Conservation (phyloP, 176 grass and related monocot genomes). For the Pharus latifolius region DNA sequence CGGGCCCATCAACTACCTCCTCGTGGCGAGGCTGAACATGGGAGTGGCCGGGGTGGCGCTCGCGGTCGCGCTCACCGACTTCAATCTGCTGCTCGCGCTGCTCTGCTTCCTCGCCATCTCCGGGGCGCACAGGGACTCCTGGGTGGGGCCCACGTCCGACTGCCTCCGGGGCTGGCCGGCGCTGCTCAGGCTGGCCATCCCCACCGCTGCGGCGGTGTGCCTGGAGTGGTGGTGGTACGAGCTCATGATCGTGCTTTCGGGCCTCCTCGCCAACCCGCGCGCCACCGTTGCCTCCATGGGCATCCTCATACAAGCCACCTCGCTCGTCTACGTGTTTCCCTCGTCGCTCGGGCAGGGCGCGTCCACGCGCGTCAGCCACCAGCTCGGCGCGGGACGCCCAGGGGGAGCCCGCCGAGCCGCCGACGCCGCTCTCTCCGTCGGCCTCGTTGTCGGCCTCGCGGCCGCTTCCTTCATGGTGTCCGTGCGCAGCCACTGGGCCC, state of each 20-base stretch:
- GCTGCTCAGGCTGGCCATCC: slow-evolving; percentile 63
- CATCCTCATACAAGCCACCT: slow-evolving; percentile 92
- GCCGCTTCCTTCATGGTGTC: slow-evolving; percentile 75
- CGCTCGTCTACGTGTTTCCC: slow-evolving; percentile 85
- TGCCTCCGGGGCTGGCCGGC: slow-evolving; percentile 65
- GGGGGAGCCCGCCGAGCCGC: slow-evolving; percentile 47
- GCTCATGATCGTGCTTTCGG: slow-evolving; percentile 94
- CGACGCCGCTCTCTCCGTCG: slow-evolving; percentile 33
- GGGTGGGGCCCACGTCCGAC: slow-evolving; percentile 52
- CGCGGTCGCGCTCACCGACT: slow-evolving; percentile 78
- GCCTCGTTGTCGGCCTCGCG: slow-evolving; percentile 26
- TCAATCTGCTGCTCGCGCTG: slow-evolving; percentile 76
- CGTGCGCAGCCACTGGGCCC: slow-evolving; percentile 57
- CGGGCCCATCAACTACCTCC: slow-evolving; percentile 90
- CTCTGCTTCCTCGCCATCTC: slow-evolving; percentile 70
- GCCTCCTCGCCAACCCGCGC: slow-evolving; percentile 65
- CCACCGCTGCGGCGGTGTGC: slow-evolving; percentile 77
- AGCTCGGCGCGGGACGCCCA: slow-evolving; percentile 54
- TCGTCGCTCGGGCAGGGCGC: slow-evolving; percentile 80
- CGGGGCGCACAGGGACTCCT: slow-evolving; percentile 57
- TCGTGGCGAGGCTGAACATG: slow-evolving; percentile 59
- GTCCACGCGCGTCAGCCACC: slow-evolving; percentile 79
- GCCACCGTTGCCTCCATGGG: slow-evolving; percentile 94
- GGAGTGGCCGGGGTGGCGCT: slow-evolving; percentile 80
- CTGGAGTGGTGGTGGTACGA: slow-evolving; percentile 99